These are phyloP conservation scores for Leishmania aethiopica DNA, from an alignment of 208 protist species.

Conservation along the genomic window DNA sequence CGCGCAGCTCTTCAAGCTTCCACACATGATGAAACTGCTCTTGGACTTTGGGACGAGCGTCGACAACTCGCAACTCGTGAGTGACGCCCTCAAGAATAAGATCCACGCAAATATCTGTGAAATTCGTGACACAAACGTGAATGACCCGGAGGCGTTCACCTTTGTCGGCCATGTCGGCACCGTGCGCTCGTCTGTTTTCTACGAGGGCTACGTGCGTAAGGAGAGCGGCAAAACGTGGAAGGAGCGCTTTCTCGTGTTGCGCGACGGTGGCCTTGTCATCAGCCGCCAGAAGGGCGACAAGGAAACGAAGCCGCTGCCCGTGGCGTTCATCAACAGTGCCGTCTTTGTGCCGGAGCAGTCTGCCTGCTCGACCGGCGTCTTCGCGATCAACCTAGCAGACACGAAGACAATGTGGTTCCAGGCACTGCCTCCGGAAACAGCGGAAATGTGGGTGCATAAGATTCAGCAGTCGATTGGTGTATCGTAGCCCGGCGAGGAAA, in stretches of 20 bases:
- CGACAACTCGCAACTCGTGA: constrained; percentile 44
- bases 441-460: constrained; percentile 55
- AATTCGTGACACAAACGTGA: constrained; percentile 44
- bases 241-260: constrained; percentile 62
- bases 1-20: constrained; percentile 55
- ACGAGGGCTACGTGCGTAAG: constrained; percentile 56
- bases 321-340: constrained; percentile 62
- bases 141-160: constrained; percentile 36
- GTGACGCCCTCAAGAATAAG: constrained; percentile 47
- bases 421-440: constrained; percentile 45
- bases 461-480: constrained; percentile 68
- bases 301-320: constrained; percentile 52
- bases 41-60: constrained; percentile 61
- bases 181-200: constrained; percentile 38
- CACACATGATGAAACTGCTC: constrained; percentile 61
- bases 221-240: constrained; percentile 63
- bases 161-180: constrained; percentile 48
- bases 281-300: constrained; percentile 54
- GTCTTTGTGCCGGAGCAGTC: constrained; percentile 66
- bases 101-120: constrained; percentile 56
- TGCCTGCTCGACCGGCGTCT: constrained; percentile 64
- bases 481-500: constrained; percentile 25
- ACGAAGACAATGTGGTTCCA: constrained; percentile 83
- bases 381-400: constrained; percentile 72
- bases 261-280: constrained; percentile 51